phyloP scores from a whole-genome alignment of 352 stramenopile genomes.

The Pythium plurisporium region DNA sequence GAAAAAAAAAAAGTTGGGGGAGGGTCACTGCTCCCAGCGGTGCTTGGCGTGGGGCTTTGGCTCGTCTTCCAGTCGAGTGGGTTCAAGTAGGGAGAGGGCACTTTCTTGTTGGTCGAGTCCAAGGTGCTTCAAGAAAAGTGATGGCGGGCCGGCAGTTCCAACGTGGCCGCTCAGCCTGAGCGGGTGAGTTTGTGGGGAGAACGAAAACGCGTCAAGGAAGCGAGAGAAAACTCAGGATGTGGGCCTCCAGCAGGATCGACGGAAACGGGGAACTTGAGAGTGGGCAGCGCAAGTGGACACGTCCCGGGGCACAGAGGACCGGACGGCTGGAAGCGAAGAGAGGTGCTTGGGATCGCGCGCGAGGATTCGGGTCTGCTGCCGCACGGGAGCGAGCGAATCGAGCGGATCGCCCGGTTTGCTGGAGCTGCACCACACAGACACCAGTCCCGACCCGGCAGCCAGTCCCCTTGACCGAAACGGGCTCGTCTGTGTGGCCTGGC shows the following conservation, averaged over 20 bases:
- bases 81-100: not conserved
- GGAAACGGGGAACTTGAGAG: not conserved
- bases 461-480: constrained; percentile 1
- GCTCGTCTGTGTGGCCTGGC: constrained; percentile 6
- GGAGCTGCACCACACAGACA: not conserved
- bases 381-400: no score
- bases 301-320: no score
- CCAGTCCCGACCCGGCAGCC: not conserved
- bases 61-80: constrained; percentile 12
- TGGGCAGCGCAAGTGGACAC: no score
- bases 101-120: not conserved
- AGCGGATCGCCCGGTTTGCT: not conserved
- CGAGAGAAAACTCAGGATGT: no score
- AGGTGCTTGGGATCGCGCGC: constrained; percentile 1
- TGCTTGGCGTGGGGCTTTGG: not conserved
- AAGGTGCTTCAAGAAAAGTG: not conserved
- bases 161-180: no score
- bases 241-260: no score
- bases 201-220: no score
- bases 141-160: not conserved
- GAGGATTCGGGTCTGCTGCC: constrained; percentile 11
- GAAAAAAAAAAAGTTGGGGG: not conserved
- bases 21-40: not conserved
- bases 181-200: no score
- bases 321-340: no score